Conservation (phyloP, 163 green algal genomes). For the Botryococcus braunii region DNA sequence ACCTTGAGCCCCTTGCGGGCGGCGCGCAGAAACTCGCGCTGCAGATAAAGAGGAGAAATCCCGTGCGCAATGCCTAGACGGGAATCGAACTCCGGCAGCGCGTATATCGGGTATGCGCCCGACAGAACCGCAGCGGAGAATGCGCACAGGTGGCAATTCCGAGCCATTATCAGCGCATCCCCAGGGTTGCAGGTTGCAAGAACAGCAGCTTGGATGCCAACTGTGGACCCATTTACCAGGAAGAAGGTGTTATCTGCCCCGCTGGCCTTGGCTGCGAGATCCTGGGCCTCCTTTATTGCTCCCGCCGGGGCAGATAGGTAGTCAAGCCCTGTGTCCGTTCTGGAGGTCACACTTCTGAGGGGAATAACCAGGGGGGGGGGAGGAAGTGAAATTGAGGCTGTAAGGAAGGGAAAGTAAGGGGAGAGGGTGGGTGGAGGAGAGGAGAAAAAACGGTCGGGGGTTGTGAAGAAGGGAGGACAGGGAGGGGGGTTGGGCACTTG, state of each 20-base stretch:
- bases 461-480: too few relatives aligned
- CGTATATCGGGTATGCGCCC: conserved; percentile 34
- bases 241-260: conserved; percentile 72
- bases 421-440: too few relatives aligned
- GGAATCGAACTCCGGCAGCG: conserved; percentile 38
- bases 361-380: too few relatives aligned
- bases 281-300: conserved; percentile 62
- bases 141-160: conserved; percentile 78
- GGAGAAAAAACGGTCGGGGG: too few relatives aligned
- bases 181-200: conserved; percentile 54
- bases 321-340: conserved; percentile 55
- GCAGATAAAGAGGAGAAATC: conserved; percentile 36
- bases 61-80: conserved; percentile 48
- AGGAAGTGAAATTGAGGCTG: too few relatives aligned
- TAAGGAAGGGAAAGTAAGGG: too few relatives aligned
- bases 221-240: conserved; percentile 85
- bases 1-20: conserved; percentile 18
- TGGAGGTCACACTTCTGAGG: neutral
- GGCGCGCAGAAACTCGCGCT: conserved; percentile 26
- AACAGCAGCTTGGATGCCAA: conserved; percentile 75
- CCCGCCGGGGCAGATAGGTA: conserved; percentile 58
- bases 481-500: too few relatives aligned
- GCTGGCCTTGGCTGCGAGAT: conserved; percentile 57
- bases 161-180: conserved; percentile 57
- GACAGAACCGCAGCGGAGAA: conserved; percentile 63